Conservation (phyloP, 371 early-diverging fungal species). For the Mortierella polycephala region DNA sequence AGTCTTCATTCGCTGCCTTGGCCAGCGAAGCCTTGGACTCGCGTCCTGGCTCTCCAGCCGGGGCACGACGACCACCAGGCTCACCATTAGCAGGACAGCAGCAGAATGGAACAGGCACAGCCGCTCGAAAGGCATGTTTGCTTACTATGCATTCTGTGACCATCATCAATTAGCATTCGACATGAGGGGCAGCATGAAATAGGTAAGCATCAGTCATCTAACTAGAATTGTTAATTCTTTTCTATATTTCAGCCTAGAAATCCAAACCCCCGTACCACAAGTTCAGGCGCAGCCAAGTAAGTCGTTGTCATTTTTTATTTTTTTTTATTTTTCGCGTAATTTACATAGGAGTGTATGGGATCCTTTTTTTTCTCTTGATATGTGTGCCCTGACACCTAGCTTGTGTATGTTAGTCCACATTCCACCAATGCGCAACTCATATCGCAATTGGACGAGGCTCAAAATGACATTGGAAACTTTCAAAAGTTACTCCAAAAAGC, state of each 20-base stretch:
- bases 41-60: conserved; percentile 44
- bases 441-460: conserved; percentile 41
- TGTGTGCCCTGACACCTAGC: not conserved
- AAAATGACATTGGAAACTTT: conserved; percentile 37
- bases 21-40: conserved; percentile 51
- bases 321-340: not conserved
- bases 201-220: not conserved
- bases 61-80: conserved; percentile 29
- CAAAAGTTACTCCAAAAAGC: conserved; percentile 52
- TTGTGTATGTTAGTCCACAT: conserved; percentile 21
- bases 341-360: not conserved
- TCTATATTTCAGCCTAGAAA: conserved; percentile 20
- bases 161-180: no score
- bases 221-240: not conserved
- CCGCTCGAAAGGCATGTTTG: conserved; percentile 40
- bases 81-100: conserved; percentile 39
- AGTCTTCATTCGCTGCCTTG: conserved; percentile 46
- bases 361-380: not conserved
- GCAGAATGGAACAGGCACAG: conserved; percentile 20
- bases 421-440: conserved; percentile 49
- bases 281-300: conserved; percentile 23
- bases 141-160: no score
- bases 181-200: no score
- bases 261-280: conserved; percentile 15
- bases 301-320: not conserved